Conservation (phyloP, 192 early-diverging fungal species). For the Coemansia sp. region DNA sequence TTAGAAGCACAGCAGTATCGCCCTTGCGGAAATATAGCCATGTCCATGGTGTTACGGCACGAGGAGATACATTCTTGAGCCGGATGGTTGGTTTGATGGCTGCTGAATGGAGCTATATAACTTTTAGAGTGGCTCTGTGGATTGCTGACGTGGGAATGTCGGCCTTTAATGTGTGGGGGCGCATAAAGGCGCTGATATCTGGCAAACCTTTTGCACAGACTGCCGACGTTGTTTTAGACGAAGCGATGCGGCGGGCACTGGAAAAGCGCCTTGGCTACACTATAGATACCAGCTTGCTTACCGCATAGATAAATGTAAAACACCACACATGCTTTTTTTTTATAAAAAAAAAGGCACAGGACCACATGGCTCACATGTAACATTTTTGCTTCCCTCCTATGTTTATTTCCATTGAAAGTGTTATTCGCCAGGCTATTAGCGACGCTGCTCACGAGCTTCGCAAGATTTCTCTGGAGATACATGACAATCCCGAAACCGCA, state of each 20-base stretch:
- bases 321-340: no score
- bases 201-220: constrained; percentile 38
- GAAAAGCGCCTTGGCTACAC: constrained; percentile 75
- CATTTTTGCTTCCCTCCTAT: no score
- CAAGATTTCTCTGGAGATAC: no score
- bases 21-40: constrained; percentile 13
- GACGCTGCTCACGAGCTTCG: no score
- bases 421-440: no score
- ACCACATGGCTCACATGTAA: no score
- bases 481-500: no score
- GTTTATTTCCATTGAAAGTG: no score
- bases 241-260: constrained; percentile 61
- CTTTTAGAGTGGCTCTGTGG: constrained; percentile 50
- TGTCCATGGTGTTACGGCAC: constrained; percentile 10
- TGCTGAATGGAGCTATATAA: constrained; percentile 41
- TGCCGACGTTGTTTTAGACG: constrained; percentile 76
- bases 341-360: no score
- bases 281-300: constrained; percentile 75
- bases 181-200: constrained; percentile 10
- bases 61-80: constrained; percentile 17
- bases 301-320: constrained; percentile 50
- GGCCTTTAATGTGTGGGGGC: constrained; percentile 35
- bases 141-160: constrained; percentile 42
- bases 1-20: constrained; percentile 33
- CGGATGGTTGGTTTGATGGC: constrained; percentile 7